These are phyloP conservation scores for Phanerochaete carnosa DNA, from an alignment of 768 basidiomycete species.

Conservation along the genomic window DNA sequence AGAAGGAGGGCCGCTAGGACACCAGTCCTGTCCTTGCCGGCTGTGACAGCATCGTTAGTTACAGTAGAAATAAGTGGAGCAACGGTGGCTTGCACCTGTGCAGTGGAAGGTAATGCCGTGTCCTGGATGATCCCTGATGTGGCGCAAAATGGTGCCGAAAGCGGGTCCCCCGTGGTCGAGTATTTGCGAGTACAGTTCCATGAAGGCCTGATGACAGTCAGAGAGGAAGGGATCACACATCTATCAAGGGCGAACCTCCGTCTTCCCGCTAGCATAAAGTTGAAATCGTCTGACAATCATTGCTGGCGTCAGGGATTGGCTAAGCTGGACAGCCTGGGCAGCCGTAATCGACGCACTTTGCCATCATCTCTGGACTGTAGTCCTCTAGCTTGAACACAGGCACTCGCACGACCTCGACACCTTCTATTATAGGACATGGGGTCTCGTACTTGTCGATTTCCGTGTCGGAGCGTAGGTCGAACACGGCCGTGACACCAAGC, in stretches of 20 bases:
- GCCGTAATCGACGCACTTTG: conserved; percentile 62
- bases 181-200: conserved; percentile 79
- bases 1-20: conserved; percentile 70
- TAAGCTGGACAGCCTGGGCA: conserved; percentile 1
- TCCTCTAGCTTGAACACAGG: conserved; percentile 71
- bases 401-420: conserved; percentile 53
- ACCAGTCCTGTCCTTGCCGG: conserved; percentile 83
- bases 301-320: neutral
- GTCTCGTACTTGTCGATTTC: conserved; percentile 74
- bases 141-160: conserved; percentile 69
- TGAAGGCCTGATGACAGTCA: conserved; percentile 55
- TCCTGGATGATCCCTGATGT: conserved; percentile 67
- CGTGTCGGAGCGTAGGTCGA: conserved; percentile 76
- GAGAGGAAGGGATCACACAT: neutral
- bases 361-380: conserved; percentile 82
- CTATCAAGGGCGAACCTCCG: conserved; percentile 45
- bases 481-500: conserved; percentile 65
- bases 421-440: conserved; percentile 61
- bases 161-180: conserved; percentile 67
- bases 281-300: conserved; percentile 51
- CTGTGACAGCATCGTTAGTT: conserved; percentile 26
- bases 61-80: neutral
- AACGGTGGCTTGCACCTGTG: conserved; percentile 42
- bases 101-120: conserved; percentile 74
- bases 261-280: conserved; percentile 77